Percentiles rank a stretch among this genome's conserved stretches.
Evolutionary conservation across 1,284 basidiomycete species (phyloP).

Genomic region (Phellinidium pouzarii): DNA sequence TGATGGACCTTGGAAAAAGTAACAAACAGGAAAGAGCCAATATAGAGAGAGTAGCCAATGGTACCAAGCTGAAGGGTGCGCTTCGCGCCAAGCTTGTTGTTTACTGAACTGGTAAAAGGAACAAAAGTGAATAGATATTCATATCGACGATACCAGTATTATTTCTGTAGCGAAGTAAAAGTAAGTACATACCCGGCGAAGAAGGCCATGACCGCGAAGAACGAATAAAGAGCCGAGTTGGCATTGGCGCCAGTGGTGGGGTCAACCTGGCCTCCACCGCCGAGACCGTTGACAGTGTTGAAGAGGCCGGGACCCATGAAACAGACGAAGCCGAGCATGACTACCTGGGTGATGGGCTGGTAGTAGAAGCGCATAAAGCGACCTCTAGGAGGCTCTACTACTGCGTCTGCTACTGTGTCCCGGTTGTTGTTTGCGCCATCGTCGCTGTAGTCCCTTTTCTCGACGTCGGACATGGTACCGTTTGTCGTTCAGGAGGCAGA

Average conservation of each 20-base stretch:
- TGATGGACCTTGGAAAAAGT: background rate
- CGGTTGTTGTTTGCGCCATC: background rate
- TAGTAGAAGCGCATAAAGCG: constrained; percentile 24
- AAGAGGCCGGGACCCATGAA: constrained; percentile 30
- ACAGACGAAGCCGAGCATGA: constrained; percentile 30
- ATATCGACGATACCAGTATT: no score
- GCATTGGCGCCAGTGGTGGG: constrained; percentile 26
- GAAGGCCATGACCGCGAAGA: constrained; percentile 26
- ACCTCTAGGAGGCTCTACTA: no score
- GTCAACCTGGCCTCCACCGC: constrained; percentile 28
- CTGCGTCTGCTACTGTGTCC: background rate
- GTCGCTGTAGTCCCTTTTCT: constrained; percentile 6
- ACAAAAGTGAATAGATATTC: background rate
- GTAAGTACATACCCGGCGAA: constrained; percentile 15
- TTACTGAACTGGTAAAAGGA: constrained; percentile 8
- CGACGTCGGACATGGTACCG: constrained; percentile 5
- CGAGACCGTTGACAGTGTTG: constrained; percentile 28
- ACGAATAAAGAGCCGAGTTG: constrained; percentile 25
- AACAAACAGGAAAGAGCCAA: constrained; percentile 37
- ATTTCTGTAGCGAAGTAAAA: background rate
- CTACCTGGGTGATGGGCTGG: constrained; percentile 24
- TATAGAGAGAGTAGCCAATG: constrained; percentile 41
- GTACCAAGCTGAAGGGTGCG: constrained; percentile 43
- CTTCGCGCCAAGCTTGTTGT: constrained; percentile 35
- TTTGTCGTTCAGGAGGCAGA: background rate